Base-by-base conservation (phyloP, 2,329 filamentous ascomycete genomes). In the Fusarium pilosicola region DNA sequence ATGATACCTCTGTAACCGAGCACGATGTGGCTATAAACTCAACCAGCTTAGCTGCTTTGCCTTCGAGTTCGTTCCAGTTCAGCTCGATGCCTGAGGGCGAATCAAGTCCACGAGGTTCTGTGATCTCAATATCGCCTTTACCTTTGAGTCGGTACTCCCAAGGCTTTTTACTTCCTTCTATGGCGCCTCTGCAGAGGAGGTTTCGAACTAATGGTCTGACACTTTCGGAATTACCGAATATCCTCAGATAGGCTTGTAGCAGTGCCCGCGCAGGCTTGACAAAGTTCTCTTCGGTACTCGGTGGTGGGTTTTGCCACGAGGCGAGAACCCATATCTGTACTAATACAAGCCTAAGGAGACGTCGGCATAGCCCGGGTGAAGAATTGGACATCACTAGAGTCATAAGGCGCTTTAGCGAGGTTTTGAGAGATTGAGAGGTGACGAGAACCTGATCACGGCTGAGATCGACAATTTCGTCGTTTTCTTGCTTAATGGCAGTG, bases 291-390 rank as follows among this genome's bases (percentile, higher is more conserved):
- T 84, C 81, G 10, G 81, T 77, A 4, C 77, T 70, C 1, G 79
- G 57, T 13, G 80, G 75, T 9, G 83, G 73, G 13, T 79, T 79
- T 3, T 81, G 76, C 85, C 89, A 90, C 10, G 87, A 88, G 2
- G 88, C 83, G 22, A 94, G 78, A 3, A 86, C 84, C 92, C 92
- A 94, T 0, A 94, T 81, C 4, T 91, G 87, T 9, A 90, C 80
- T 6, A 92, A 74, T 5, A 93, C 77, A 2, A 89, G 89, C 6
- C 84, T 83, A 6, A 93, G 80, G 2, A 94, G 82, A 57, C 92
- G 85, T 71, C 87, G 90, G 49, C 90, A 88, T 15, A 94, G 81
- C 0, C 90, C 90, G 1, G 91, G 89, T 62, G 93, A 91, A 0
- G 91, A 91, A 76, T 92, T 92, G 1, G 90, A 91, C 26, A 88